Evolutionary conservation across 108 stramenopile genomes (phyloP).

Genomic region (Nannochloropsis salina): DNA sequence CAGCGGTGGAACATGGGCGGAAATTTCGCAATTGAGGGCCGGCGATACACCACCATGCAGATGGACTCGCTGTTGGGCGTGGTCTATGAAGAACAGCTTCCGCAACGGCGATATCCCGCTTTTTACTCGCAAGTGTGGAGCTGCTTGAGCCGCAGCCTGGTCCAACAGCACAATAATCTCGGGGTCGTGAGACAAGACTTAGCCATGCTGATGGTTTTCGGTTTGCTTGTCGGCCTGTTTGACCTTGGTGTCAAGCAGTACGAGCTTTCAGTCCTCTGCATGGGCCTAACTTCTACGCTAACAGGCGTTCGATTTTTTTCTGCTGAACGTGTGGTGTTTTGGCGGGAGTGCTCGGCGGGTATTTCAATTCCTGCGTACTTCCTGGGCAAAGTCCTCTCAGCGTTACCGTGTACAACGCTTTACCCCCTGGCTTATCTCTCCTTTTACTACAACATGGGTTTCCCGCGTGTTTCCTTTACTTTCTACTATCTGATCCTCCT

Average conservation of each 20-base stretch:
- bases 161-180: slow-evolving; percentile 17
- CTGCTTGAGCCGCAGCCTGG: background rate
- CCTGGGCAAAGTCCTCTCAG: background rate
- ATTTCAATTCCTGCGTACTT: slow-evolving; percentile 1
- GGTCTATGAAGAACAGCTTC: slow-evolving; percentile 14
- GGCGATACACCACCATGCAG: background rate
- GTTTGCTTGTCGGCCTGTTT: background rate
- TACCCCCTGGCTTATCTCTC: background rate
- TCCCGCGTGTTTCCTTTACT: background rate
- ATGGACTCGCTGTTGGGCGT: background rate
- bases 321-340: slow-evolving; percentile 2
- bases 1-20: background rate
- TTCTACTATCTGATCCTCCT: background rate
- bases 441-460: slow-evolving; percentile 11
- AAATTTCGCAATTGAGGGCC: background rate
- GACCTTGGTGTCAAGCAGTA: background rate
- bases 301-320: slow-evolving; percentile 1
- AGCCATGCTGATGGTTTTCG: slow-evolving; percentile 12
- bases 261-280: background rate
- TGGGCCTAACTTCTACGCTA: background rate
- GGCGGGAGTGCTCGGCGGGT: slow-evolving; percentile 10
- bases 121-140: slow-evolving; percentile 1
- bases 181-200: background rate
- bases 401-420: background rate
- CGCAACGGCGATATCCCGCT: background rate